Evolutionary conservation across 441 rosid genomes (phyloP).

Genomic region (Mallotus japonicus): DNA sequence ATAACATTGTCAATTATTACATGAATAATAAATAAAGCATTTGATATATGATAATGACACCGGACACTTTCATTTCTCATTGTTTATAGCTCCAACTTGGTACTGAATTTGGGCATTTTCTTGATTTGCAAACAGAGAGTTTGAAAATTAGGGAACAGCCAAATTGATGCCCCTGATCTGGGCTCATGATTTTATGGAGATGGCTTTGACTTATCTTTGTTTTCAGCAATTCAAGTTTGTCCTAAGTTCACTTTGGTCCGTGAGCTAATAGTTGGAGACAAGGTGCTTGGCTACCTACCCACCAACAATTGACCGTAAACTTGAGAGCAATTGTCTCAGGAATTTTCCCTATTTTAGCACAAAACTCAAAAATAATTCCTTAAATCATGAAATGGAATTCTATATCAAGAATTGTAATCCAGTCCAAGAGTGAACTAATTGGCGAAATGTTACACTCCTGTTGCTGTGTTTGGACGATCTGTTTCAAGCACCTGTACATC

Average conservation of each 20-base stretch:
- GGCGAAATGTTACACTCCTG: no score
- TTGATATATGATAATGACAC: background rate
- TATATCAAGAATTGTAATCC: no score
- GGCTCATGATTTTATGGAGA: slow-evolving; percentile 8
- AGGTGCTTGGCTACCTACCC: slow-evolving; percentile 1
- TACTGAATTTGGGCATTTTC: background rate
- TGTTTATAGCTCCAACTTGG: background rate
- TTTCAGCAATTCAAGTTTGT: background rate
- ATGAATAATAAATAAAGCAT: background rate
- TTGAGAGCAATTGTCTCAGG: background rate
- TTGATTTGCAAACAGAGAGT: background rate
- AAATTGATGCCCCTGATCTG: slow-evolving; percentile 1
- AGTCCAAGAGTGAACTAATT: no score
- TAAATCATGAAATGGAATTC: no score
- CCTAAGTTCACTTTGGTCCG: slow-evolving; percentile 18
- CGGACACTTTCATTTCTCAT: background rate
- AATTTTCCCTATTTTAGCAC: background rate
- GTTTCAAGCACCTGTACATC: no score
- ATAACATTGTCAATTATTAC: background rate
- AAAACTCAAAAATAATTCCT: no score
- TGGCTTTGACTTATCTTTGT: slow-evolving; percentile 4
- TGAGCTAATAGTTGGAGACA: slow-evolving; percentile 15
- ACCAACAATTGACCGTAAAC: background rate
- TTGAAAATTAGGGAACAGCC: slow-evolving; percentile 8
- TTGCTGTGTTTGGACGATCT: no score